Evolutionary conservation across 1,284 basidiomycete species (phyloP).

Genomic region (Fomitopsis pinicola): DNA sequence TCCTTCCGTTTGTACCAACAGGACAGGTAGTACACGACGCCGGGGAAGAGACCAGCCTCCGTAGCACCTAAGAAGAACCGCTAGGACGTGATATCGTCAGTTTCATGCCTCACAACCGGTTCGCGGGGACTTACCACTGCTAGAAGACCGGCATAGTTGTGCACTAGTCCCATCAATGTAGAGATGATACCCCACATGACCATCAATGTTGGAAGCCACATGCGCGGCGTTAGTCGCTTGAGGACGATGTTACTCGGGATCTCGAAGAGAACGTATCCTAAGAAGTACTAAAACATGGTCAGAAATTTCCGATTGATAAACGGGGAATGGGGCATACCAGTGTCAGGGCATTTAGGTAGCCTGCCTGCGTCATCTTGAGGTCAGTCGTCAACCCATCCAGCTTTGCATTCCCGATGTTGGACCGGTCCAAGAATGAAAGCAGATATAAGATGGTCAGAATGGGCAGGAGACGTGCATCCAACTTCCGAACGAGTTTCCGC

Average conservation of each 20-base stretch:
- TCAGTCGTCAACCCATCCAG: slow-evolving; percentile 21
- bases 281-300: slow-evolving; percentile 47
- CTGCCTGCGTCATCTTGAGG: slow-evolving; percentile 4
- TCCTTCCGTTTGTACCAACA: slow-evolving; percentile 21
- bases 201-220: slow-evolving; percentile 34
- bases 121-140: slow-evolving; percentile 37
- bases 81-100: slow-evolving; percentile 13
- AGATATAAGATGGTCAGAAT: slow-evolving; percentile 60
- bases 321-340: not conserved
- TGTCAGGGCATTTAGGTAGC: not conserved
- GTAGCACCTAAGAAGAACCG: slow-evolving; percentile 49
- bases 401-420: slow-evolving; percentile 70
- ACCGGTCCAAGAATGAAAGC: slow-evolving; percentile 64
- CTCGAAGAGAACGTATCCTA: slow-evolving; percentile 66
- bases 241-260: slow-evolving; percentile 38
- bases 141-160: slow-evolving; percentile 50
- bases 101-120: slow-evolving; percentile 8
- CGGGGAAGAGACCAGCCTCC: slow-evolving; percentile 47
- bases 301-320: slow-evolving; percentile 14
- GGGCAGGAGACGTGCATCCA: slow-evolving; percentile 37
- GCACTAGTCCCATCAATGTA: slow-evolving; percentile 55
- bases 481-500: slow-evolving; percentile 17
- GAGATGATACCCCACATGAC: slow-evolving; percentile 31
- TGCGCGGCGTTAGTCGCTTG: slow-evolving; percentile 33
- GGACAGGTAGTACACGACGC: slow-evolving; percentile 47